A percentile compares a stretch with the other conserved stretches of the same genome.
Conservation (phyloP, 495 filamentous ascomycete species). For the Patellaria atrata region DNA sequence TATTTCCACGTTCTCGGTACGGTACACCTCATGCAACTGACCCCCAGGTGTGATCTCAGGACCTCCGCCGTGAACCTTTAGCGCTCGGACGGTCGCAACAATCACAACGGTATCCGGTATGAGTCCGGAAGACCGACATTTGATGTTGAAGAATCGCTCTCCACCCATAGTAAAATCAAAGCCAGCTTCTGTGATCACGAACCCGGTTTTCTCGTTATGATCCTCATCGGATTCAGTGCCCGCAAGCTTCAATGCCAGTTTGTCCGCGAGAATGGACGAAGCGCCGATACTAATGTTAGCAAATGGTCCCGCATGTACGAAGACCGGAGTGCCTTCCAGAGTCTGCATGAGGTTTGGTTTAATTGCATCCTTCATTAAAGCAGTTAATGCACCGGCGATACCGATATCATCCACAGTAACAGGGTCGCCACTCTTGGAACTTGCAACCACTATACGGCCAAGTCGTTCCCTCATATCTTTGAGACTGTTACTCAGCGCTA, state of each 20-base stretch:
- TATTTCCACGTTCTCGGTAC: constrained; percentile 82
- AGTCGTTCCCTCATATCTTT: constrained; percentile 86
- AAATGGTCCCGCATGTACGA: constrained; percentile 94
- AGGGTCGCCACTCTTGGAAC: constrained; percentile 69
- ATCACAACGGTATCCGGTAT: constrained; percentile 87
- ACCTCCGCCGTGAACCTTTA: constrained; percentile 94
- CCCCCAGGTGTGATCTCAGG: constrained; percentile 82
- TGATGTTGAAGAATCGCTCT: constrained; percentile 99
- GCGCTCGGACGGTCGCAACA: constrained; percentile 84
- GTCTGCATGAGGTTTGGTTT: constrained; percentile 99
- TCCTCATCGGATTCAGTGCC: constrained; percentile 94
- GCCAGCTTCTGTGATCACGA: constrained; percentile 93
- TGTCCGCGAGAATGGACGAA: constrained; percentile 87
- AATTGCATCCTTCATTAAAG: constrained; percentile 93
- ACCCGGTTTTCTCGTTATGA: constrained; percentile 69
- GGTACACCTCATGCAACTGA: constrained; percentile 68
- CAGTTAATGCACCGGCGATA: constrained; percentile 79
- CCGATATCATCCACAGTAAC: constrained; percentile 95
- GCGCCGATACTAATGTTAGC: constrained; percentile 97
- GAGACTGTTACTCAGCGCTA: constrained; percentile 79
- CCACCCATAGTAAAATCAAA: constrained; percentile 99
- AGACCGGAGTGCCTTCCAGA: constrained; percentile 88
- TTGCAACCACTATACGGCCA: constrained; percentile 92
- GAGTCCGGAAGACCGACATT: constrained; percentile 88
- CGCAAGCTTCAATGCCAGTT: constrained; percentile 85